Evolutionary conservation across 495 filamentous ascomycete genomes (phyloP).

Genomic region (Physcia stellaris): DNA sequence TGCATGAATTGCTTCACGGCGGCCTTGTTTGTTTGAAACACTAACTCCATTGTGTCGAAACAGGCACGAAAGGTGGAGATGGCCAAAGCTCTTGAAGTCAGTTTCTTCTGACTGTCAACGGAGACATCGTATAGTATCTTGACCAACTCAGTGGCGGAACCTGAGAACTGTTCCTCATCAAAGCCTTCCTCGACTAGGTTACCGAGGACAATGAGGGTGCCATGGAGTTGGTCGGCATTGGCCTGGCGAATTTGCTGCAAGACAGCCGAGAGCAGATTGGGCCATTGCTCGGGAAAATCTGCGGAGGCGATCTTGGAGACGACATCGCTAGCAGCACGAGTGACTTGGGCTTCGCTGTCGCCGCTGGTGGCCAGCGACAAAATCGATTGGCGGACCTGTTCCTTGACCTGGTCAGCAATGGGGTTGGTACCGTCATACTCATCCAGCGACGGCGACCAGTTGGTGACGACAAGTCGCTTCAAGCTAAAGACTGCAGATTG

Average conservation of each 20-base stretch:
- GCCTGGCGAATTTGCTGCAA: slow-evolving; percentile 63
- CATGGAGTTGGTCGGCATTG: slow-evolving; percentile 66
- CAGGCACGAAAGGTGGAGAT: slow-evolving; percentile 78
- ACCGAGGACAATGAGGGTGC: slow-evolving; percentile 71
- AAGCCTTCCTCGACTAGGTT: slow-evolving; percentile 89
- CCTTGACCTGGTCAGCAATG: slow-evolving; percentile 54
- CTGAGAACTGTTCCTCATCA: slow-evolving; percentile 88
- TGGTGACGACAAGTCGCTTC: slow-evolving; percentile 62
- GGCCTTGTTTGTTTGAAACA: slow-evolving; percentile 76
- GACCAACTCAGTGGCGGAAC: slow-evolving; percentile 69
- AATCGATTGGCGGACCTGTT: slow-evolving; percentile 51
- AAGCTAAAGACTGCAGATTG: slow-evolving; percentile 73
- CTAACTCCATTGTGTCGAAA: slow-evolving; percentile 90
- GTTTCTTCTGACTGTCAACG: slow-evolving; percentile 55
- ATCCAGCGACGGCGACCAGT: slow-evolving; percentile 60
- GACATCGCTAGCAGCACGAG: slow-evolving; percentile 72
- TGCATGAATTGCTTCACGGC: slow-evolving; percentile 82
- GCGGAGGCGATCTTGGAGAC: slow-evolving; percentile 88
- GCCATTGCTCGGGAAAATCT: slow-evolving; percentile 93
- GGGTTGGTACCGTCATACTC: slow-evolving; percentile 51
- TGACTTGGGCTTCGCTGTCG: slow-evolving; percentile 71
- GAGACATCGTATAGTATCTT: slow-evolving; percentile 71
- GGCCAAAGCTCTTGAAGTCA: slow-evolving; percentile 64
- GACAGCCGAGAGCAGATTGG: slow-evolving; percentile 64
- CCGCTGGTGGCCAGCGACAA: slow-evolving; percentile 63